phyloP scores from a whole-genome alignment of 2,329 filamentous ascomycete genomes.

The Metarhizium album region DNA sequence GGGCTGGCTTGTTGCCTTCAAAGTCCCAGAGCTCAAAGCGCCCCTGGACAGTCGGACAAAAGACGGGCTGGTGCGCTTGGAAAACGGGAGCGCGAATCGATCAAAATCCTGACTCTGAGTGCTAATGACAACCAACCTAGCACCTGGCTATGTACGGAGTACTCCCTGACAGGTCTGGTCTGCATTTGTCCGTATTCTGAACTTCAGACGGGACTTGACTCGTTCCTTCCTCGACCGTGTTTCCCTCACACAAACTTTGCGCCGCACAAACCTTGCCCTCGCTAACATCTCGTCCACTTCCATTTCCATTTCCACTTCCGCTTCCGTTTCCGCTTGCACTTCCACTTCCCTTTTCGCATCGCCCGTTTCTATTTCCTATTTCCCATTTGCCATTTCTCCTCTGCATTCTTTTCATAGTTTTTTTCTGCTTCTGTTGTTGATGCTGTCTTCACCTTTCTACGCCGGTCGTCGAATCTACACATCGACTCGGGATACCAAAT shows the following conservation, averaged over 20 bases:
- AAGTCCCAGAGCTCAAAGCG: too few species aligned
- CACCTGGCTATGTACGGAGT: too few species aligned
- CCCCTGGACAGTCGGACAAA: too few species aligned
- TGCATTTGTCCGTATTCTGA: too few species aligned
- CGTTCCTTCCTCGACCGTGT: neutral
- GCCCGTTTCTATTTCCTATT: neutral
- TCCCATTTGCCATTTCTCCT: neutral
- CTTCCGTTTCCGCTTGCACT: neutral
- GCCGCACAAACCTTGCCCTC: neutral
- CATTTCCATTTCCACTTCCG: neutral
- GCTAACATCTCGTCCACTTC: neutral
- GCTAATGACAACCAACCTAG: too few species aligned
- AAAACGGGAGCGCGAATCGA: too few species aligned
- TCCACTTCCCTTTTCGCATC: neutral
- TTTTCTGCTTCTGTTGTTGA: neutral
- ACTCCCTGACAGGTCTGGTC: too few species aligned
- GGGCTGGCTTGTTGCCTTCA: too few species aligned
- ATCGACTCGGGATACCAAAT: neutral
- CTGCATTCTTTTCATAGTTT: neutral
- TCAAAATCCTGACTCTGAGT: too few species aligned
- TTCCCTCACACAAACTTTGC: neutral
- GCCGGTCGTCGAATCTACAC: slow-evolving; percentile 3
- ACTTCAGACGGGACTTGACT: neutral
- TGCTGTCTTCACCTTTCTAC: neutral
- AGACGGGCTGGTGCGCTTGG: too few species aligned